Evolutionary conservation across 2,329 filamentous ascomycete genomes (phyloP).

Genomic region (Ustilaginoidea virens): DNA sequence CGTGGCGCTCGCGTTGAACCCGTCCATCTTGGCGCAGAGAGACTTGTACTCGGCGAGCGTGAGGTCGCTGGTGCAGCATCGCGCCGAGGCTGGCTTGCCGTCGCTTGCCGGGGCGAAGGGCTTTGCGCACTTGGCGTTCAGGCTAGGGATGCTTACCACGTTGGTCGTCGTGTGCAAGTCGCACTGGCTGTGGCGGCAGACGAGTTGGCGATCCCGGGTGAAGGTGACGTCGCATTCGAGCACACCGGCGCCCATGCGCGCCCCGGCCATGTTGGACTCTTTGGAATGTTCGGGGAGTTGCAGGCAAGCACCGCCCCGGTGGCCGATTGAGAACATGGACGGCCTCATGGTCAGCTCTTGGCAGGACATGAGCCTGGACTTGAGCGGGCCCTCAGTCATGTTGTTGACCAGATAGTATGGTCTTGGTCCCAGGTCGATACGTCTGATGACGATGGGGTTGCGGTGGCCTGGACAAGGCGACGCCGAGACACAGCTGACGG

Average conservation of each 20-base stretch:
- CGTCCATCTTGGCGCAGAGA: constrained; percentile 59
- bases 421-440: constrained; percentile 44
- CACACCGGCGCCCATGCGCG: constrained; percentile 51
- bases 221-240: constrained; percentile 55
- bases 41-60: constrained; percentile 51
- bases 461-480: constrained; percentile 11
- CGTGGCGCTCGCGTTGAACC: constrained; percentile 39
- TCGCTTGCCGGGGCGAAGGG: constrained; percentile 42
- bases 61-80: constrained; percentile 59
- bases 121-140: constrained; percentile 46
- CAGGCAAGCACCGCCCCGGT: constrained; percentile 46
- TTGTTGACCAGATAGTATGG: constrained; percentile 49
- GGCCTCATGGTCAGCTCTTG: constrained; percentile 34
- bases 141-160: constrained; percentile 44
- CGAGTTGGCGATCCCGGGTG: constrained; percentile 48
- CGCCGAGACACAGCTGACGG: constrained; percentile 12
- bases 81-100: constrained; percentile 37
- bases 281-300: constrained; percentile 49
- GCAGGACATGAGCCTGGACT: constrained; percentile 43
- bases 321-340: constrained; percentile 42
- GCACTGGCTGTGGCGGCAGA: constrained; percentile 53
- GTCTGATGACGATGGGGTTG: constrained; percentile 21
- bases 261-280: constrained; percentile 43
- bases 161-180: constrained; percentile 56
- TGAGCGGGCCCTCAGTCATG: constrained; percentile 45